Conservation (phyloP, 306 rosid species). For the Crotalaria pallida region DNA sequence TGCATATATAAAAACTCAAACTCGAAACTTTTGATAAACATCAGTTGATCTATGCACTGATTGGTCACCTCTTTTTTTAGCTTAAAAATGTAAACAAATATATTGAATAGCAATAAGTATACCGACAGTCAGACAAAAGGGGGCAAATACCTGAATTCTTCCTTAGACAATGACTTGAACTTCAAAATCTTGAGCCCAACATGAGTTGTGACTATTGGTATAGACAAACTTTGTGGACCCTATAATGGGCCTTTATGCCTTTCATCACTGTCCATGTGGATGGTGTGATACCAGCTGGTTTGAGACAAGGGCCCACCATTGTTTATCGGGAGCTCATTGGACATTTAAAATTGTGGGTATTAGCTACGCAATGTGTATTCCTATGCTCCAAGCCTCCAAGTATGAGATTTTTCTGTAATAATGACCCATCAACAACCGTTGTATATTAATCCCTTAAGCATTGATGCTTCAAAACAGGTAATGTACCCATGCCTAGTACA, state of each 20-base stretch:
- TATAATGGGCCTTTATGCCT: conserved; percentile 18
- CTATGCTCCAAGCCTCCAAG: neutral
- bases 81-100: too few species aligned
- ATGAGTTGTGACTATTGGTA: neutral
- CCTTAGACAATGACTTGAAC: neutral
- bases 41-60: too few species aligned
- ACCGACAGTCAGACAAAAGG: neutral
- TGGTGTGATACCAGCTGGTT: neutral
- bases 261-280: neutral
- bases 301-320: neutral
- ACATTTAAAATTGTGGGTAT: neutral
- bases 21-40: too few species aligned
- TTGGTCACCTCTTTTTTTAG: too few species aligned
- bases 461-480: too few species aligned
- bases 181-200: neutral
- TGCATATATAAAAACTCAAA: too few species aligned
- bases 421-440: conserved; percentile 4
- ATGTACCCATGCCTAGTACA: too few species aligned
- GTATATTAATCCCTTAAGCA: too few species aligned
- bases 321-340: neutral
- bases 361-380: conserved; percentile 6
- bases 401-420: neutral
- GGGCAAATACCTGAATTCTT: neutral
- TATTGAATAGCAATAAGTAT: too few species aligned
- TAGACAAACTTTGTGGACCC: conserved; percentile 20